Percentiles rank a stretch among this genome's conserved stretches.
Evolutionary conservation across 768 basidiomycete species (phyloP).

Genomic region (Tephrocybe rancida): DNA sequence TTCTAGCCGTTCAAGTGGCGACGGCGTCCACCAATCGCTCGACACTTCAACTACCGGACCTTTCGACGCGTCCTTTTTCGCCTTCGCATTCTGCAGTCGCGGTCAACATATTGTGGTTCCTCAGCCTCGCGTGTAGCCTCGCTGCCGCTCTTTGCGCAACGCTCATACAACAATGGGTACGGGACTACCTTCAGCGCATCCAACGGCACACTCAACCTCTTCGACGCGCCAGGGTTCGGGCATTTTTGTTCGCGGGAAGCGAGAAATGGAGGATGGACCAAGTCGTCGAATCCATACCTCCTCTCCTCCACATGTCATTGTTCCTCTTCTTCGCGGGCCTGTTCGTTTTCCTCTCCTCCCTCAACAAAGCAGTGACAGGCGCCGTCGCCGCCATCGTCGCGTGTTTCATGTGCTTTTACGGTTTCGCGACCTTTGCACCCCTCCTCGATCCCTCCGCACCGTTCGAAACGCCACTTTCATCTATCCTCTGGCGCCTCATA

Average conservation of each 20-base stretch:
- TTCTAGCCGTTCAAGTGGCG: slow-evolving; percentile 6
- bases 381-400: neutral
- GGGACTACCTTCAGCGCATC: slow-evolving; percentile 6
- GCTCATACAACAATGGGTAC: slow-evolving; percentile 11
- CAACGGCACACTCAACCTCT: neutral
- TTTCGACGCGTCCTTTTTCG: slow-evolving; percentile 9
- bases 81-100: slow-evolving; percentile 19
- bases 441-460: slow-evolving; percentile 5
- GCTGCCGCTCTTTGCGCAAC: slow-evolving; percentile 28
- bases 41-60: neutral
- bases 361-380: neutral
- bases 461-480: slow-evolving; percentile 5
- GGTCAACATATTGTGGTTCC: slow-evolving; percentile 32
- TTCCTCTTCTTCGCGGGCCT: slow-evolving; percentile 10
- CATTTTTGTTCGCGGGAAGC: neutral
- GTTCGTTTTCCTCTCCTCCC: neutral
- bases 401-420: neutral
- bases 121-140: slow-evolving; percentile 28
- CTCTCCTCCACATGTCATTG: slow-evolving; percentile 4
- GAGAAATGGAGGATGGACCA: slow-evolving; percentile 7
- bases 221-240: neutral
- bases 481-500: neutral
- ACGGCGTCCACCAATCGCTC: neutral
- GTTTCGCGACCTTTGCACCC: slow-evolving; percentile 3
- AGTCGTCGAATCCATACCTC: slow-evolving; percentile 2